These are phyloP conservation scores for Stachybotrys echinatus DNA, from an alignment of 2,329 filamentous ascomycete genomes.

Conservation along the genomic window DNA sequence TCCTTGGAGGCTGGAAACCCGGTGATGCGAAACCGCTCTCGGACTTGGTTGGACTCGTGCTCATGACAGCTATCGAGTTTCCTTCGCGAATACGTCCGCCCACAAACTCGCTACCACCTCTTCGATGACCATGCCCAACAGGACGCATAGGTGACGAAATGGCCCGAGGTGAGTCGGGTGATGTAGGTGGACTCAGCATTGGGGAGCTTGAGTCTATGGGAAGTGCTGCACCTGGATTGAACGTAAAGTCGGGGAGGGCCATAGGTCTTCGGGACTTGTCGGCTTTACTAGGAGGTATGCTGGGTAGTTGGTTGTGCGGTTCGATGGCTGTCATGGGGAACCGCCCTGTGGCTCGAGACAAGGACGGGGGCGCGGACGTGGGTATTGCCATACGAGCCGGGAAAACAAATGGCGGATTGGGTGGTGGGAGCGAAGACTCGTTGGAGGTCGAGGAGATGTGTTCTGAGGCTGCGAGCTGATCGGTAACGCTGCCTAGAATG, in stretches of 20 bases:
- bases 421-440: conserved; percentile 32
- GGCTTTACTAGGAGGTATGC: conserved; percentile 20
- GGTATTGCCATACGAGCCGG: conserved; percentile 42
- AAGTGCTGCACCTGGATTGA: conserved; percentile 43
- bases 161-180: conserved; percentile 44
- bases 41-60: conserved; percentile 63
- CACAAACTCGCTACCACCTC: conserved; percentile 83
- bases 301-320: conserved; percentile 26
- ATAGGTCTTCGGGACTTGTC: conserved; percentile 24
- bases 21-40: conserved; percentile 54
- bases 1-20: conserved; percentile 47
- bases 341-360: conserved; percentile 42
- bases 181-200: conserved; percentile 47
- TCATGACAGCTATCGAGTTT: conserved; percentile 56
- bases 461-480: conserved; percentile 16
- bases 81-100: conserved; percentile 62
- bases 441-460: conserved; percentile 9
- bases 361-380: conserved; percentile 40
- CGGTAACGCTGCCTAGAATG: conserved; percentile 16
- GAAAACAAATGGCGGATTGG: conserved; percentile 63
- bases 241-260: conserved; percentile 48
- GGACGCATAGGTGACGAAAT: conserved; percentile 53
- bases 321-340: conserved; percentile 51
- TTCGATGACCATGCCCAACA: conserved; percentile 67
- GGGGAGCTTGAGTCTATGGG: conserved; percentile 23